Evolutionary conservation across 2,329 filamentous ascomycete genomes (phyloP).

Genomic region (Pseudocercospora pini-densiflorae): DNA sequence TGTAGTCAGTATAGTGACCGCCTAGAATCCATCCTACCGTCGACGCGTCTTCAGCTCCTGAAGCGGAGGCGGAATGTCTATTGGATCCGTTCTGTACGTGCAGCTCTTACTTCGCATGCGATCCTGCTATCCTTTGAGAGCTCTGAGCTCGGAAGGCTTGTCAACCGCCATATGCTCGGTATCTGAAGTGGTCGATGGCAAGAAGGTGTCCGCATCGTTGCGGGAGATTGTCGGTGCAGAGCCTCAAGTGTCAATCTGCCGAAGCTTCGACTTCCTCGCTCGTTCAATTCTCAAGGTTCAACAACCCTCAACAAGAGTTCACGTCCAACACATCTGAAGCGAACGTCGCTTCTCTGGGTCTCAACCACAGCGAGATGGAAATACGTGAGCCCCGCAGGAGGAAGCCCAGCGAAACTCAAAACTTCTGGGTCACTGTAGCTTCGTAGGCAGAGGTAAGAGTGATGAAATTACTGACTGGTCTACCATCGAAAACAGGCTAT

Average conservation of each 20-base stretch:
- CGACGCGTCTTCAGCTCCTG: background rate
- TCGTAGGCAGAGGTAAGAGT: background rate
- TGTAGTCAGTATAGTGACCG: background rate
- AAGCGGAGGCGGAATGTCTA: background rate
- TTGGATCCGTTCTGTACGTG: background rate
- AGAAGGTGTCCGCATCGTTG: background rate
- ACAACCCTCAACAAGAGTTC: too few species aligned
- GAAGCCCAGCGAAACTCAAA: background rate
- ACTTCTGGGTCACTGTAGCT: too few species aligned
- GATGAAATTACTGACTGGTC: background rate
- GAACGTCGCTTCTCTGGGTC: background rate
- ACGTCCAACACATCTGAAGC: background rate
- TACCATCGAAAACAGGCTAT: background rate
- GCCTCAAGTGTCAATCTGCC: background rate
- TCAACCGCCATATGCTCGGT: too few species aligned
- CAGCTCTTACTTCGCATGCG: background rate
- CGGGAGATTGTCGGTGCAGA: background rate
- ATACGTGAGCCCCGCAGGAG: too few species aligned
- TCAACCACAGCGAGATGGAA: background rate
- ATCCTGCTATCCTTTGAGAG: background rate
- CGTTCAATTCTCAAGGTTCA: background rate
- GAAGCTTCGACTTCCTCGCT: background rate
- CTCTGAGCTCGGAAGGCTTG: too few species aligned
- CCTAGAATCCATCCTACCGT: background rate
- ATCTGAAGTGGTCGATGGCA: too few species aligned